Percentiles rank a stretch among this genome's conserved stretches.
phyloP scores from a whole-genome alignment of 495 filamentous ascomycete species.

The Lophiotrema nucula region DNA sequence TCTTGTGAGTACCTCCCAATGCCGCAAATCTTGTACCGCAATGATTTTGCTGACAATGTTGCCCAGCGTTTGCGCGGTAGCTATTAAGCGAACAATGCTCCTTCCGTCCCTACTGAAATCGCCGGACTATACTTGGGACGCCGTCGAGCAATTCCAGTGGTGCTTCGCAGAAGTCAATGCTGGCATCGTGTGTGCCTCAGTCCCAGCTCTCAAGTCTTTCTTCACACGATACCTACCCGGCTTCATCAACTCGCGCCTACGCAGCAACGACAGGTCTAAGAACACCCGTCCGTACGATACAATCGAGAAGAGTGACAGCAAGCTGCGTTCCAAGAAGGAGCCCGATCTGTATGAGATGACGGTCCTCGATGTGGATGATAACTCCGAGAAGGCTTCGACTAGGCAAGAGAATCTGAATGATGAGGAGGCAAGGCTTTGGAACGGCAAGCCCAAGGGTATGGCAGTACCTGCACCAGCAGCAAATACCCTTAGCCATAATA shows the following conservation, averaged over 20 bases:
- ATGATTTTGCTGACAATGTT: too few species aligned
- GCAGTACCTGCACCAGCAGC: too few species aligned
- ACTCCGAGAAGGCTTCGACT: background rate
- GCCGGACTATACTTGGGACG: background rate
- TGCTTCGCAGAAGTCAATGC: constrained; percentile 1
- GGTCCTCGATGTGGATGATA: background rate
- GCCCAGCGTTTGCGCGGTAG: too few species aligned
- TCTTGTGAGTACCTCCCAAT: too few species aligned
- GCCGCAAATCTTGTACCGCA: too few species aligned
- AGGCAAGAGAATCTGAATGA: background rate
- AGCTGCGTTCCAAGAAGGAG: background rate
- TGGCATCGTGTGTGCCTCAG: background rate
- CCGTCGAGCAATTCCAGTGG: constrained; percentile 3
- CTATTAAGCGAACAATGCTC: background rate
- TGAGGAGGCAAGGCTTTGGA: constrained; percentile 1
- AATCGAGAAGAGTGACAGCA: background rate
- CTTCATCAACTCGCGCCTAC: background rate
- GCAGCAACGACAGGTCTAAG: background rate
- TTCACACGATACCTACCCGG: background rate
- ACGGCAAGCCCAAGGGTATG: background rate
- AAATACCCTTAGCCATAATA: too few species aligned
- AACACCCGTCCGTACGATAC: background rate
- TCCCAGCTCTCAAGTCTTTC: background rate
- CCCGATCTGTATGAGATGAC: background rate
- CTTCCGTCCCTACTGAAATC: background rate